Conservation (phyloP, 176 grass and related monocot species). For the Hsuehochloa calcarea region DNA sequence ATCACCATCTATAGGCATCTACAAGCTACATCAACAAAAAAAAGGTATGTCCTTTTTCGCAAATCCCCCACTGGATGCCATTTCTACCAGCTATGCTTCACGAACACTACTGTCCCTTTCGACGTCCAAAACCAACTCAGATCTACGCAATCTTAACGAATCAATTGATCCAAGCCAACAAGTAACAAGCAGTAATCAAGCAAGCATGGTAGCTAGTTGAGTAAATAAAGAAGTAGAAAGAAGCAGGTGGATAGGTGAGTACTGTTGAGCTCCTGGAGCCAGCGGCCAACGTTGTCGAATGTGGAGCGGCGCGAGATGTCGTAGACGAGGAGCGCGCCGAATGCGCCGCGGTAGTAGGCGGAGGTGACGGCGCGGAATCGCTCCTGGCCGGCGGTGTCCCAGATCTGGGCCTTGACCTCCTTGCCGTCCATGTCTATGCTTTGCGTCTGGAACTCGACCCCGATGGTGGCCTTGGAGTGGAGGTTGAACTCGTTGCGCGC, state of each 20-base stretch:
- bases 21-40: neutral
- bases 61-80: neutral
- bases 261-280: conserved; percentile 74
- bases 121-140: neutral
- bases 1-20: neutral
- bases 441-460: conserved; percentile 76
- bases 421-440: conserved; percentile 69
- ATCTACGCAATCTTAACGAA: conserved; percentile 32
- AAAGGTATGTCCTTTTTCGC: neutral
- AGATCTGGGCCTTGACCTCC: conserved; percentile 95
- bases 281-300: conserved; percentile 53
- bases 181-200: neutral
- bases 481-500: conserved; percentile 67
- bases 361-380: conserved; percentile 70
- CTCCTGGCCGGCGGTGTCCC: conserved; percentile 95
- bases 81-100: neutral
- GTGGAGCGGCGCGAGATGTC: conserved; percentile 62
- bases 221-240: neutral
- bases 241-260: neutral
- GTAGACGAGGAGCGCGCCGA: conserved; percentile 71
- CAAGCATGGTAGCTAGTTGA: neutral
- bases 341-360: conserved; percentile 58
- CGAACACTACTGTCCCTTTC: neutral
- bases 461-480: conserved; percentile 77
- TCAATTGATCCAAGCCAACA: neutral